Evolutionary conservation across 1,139 yeast species (phyloP).

Genomic region (Blastobotrys proliferans): DNA sequence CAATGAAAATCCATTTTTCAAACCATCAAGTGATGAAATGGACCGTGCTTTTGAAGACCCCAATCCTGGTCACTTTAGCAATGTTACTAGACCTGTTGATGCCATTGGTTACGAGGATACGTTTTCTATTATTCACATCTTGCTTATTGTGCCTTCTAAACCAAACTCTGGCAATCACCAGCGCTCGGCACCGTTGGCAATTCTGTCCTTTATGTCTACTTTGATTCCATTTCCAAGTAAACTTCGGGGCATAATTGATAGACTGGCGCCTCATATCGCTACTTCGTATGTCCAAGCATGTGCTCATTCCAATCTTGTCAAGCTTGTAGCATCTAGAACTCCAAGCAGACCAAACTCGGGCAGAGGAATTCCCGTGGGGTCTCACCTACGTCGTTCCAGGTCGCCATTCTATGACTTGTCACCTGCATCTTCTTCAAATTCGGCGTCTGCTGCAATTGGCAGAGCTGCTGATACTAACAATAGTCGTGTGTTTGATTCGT

Average conservation of each 20-base stretch:
- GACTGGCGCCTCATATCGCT: conserved; percentile 34
- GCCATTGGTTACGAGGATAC: conserved; percentile 33
- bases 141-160: conserved; percentile 26
- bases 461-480: neutral
- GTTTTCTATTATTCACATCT: conserved; percentile 32
- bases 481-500: conserved; percentile 9
- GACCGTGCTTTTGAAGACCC: conserved; percentile 29
- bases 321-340: conserved; percentile 8
- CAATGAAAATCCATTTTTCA: conserved; percentile 30
- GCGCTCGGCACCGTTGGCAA: conserved; percentile 33
- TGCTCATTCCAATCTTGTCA: conserved; percentile 29
- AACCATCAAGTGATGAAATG: conserved; percentile 19
- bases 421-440: conserved; percentile 8
- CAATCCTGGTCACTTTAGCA: conserved; percentile 11
- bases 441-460: neutral
- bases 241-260: conserved; percentile 25
- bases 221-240: conserved; percentile 33
- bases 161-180: conserved; percentile 6
- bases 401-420: conserved; percentile 10
- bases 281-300: conserved; percentile 31
- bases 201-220: conserved; percentile 32
- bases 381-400: too few relatives aligned
- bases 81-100: conserved; percentile 19
- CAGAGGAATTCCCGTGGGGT: too few relatives aligned
- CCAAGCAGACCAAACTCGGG: neutral